These are phyloP conservation scores for Acer yangbiense DNA, from an alignment of 345 rosid genomes.

Conservation along the genomic window DNA sequence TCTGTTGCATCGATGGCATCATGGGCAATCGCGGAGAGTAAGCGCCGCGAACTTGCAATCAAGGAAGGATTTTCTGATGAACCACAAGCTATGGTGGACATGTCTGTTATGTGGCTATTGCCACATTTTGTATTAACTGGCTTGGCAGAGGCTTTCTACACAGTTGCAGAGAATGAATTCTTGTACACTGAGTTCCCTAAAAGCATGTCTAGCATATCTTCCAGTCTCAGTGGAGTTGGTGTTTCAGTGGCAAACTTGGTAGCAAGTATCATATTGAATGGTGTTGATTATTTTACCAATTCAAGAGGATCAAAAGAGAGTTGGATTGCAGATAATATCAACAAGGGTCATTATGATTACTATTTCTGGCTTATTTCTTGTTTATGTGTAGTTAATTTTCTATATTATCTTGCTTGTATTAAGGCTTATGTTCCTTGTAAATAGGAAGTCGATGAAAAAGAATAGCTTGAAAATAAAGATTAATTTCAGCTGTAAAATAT, in stretches of 20 bases:
- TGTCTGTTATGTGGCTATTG: conserved; percentile 55
- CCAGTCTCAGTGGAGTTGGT: conserved; percentile 12
- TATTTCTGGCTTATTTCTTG: conserved; percentile 23
- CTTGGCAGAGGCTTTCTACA: conserved; percentile 25
- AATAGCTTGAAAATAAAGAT: too few relatives aligned
- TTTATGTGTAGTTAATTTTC: conserved; percentile 15
- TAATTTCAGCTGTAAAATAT: too few relatives aligned
- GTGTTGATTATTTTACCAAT: conserved; percentile 13
- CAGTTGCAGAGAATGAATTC: conserved; percentile 30
- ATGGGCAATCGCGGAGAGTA: conserved; percentile 40
- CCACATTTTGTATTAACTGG: conserved; percentile 30
- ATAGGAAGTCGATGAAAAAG: background rate
- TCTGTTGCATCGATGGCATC: conserved; percentile 33
- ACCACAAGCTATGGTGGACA: conserved; percentile 22
- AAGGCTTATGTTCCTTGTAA: conserved; percentile 31
- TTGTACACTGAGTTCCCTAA: conserved; percentile 28
- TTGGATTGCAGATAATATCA: conserved; percentile 28
- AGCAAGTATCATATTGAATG: conserved; percentile 12
- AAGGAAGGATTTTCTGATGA: conserved; percentile 27
- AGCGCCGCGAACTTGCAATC: conserved; percentile 33
- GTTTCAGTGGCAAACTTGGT: conserved; percentile 13
- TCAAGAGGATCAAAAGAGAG: conserved; percentile 14
- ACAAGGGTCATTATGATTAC: conserved; percentile 26
- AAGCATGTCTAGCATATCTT: conserved; percentile 27
- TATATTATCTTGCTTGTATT: conserved; percentile 17